Conservation (phyloP, 768 basidiomycete genomes). For the Phaeotremella fagi region DNA sequence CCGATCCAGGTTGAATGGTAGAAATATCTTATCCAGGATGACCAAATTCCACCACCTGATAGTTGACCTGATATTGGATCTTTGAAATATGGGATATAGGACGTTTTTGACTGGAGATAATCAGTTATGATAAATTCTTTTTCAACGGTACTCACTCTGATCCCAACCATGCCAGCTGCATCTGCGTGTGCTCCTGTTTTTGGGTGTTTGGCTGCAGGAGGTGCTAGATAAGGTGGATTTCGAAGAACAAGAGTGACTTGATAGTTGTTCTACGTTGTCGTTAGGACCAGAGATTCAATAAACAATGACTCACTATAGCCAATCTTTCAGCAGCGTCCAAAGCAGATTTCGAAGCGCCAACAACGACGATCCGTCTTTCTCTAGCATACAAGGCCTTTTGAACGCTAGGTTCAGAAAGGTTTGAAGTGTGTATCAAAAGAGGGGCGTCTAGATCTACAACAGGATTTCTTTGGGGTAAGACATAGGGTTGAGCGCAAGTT, state of each 20-base stretch:
- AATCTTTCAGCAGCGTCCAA: conserved; percentile 16
- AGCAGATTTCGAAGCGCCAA: conserved; percentile 15
- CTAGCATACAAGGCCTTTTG: conserved; percentile 5
- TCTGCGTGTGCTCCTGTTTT: neutral
- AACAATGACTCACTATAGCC: neutral
- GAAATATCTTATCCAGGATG: conserved; percentile 6
- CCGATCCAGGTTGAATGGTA: conserved; percentile 8
- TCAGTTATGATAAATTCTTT: neutral
- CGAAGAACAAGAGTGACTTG: conserved; percentile 6
- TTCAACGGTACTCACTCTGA: neutral
- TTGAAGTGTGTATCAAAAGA: conserved; percentile 12
- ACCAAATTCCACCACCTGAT: conserved; percentile 6
- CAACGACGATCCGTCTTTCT: conserved; percentile 7
- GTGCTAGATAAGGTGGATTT: conserved; percentile 8
- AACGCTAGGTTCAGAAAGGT: conserved; percentile 11
- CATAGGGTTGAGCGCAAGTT: conserved; percentile 2
- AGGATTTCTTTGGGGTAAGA: neutral
- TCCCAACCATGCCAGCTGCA: conserved; percentile 1
- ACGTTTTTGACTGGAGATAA: neutral
- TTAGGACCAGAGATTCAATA: too few species aligned
- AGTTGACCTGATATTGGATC: conserved; percentile 4
- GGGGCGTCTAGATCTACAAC: neutral
- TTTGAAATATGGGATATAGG: conserved; percentile 6
- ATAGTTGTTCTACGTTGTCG: neutral
- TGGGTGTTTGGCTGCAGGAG: neutral